Evolutionary conservation across 2,329 filamentous ascomycete species (phyloP).

Genomic region (Didymella exigua): DNA sequence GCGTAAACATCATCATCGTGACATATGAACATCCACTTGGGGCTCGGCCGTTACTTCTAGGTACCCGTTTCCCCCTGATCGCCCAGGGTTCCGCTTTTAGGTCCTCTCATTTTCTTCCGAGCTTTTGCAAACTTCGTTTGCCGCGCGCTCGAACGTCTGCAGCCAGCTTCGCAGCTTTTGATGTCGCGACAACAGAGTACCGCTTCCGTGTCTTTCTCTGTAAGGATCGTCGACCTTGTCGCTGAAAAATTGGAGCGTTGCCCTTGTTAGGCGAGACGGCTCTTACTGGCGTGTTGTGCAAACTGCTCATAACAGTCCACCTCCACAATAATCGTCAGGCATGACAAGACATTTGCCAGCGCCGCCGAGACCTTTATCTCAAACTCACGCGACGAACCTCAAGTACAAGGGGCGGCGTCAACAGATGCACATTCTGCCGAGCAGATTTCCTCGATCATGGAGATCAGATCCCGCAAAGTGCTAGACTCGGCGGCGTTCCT

Average conservation of each 20-base stretch:
- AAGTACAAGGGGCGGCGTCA: neutral
- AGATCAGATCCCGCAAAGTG: neutral
- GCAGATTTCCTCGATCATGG: neutral
- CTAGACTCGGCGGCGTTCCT: neutral
- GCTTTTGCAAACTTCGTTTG: constrained; percentile 16
- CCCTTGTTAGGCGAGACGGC: neutral
- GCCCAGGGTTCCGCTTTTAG: constrained; percentile 16
- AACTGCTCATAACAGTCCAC: constrained; percentile 3
- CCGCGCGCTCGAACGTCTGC: constrained; percentile 3
- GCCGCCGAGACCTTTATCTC: constrained; percentile 10
- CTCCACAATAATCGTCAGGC: constrained; percentile 19
- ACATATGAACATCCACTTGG: constrained; percentile 14
- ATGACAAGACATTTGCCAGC: constrained; percentile 7
- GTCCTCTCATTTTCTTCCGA: constrained; percentile 15
- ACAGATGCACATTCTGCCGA: neutral
- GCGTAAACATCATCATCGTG: constrained; percentile 13
- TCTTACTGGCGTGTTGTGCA: constrained; percentile 2
- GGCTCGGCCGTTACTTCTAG: constrained; percentile 11
- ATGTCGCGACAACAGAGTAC: constrained; percentile 3
- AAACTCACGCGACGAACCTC: constrained; percentile 10
- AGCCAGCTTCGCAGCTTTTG: neutral
- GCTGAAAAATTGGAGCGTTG: neutral
- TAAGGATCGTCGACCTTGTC: neutral
- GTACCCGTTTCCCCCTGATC: constrained; percentile 18
- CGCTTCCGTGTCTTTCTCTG: neutral